Evolutionary conservation across 1,139 yeast species (phyloP).

Genomic region (Blastobotrys petasosporus): DNA sequence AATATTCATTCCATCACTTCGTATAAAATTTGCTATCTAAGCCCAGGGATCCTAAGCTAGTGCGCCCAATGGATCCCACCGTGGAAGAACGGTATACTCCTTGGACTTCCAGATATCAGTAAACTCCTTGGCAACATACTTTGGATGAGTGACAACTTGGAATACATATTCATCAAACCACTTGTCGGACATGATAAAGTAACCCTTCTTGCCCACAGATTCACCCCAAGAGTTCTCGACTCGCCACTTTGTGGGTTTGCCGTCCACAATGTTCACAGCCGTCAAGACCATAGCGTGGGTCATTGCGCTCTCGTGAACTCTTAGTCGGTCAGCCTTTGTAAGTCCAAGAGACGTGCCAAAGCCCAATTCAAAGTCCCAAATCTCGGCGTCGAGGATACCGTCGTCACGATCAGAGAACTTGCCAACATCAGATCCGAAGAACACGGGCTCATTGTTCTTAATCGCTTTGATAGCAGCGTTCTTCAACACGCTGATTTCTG

Average conservation of each 20-base stretch:
- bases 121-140: conserved; percentile 42
- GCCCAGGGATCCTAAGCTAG: too few relatives aligned
- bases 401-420: conserved; percentile 44
- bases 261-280: conserved; percentile 50
- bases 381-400: conserved; percentile 52
- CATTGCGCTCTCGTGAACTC: conserved; percentile 55
- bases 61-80: conserved; percentile 64
- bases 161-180: conserved; percentile 65
- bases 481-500: conserved; percentile 45
- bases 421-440: conserved; percentile 67
- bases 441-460: conserved; percentile 57
- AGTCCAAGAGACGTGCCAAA: conserved; percentile 47
- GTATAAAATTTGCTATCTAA: too few relatives aligned
- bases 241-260: conserved; percentile 58
- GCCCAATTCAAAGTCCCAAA: conserved; percentile 52
- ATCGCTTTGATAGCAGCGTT: conserved; percentile 52
- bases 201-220: conserved; percentile 54
- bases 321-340: conserved; percentile 49
- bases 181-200: conserved; percentile 56
- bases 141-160: conserved; percentile 53
- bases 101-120: conserved; percentile 47
- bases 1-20: too few relatives aligned
- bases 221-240: conserved; percentile 70
- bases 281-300: conserved; percentile 67
- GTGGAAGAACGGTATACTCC: conserved; percentile 50